Base-by-base conservation (phyloP, 805 yeast species). In the Kazachstania psychrophila region DNA sequence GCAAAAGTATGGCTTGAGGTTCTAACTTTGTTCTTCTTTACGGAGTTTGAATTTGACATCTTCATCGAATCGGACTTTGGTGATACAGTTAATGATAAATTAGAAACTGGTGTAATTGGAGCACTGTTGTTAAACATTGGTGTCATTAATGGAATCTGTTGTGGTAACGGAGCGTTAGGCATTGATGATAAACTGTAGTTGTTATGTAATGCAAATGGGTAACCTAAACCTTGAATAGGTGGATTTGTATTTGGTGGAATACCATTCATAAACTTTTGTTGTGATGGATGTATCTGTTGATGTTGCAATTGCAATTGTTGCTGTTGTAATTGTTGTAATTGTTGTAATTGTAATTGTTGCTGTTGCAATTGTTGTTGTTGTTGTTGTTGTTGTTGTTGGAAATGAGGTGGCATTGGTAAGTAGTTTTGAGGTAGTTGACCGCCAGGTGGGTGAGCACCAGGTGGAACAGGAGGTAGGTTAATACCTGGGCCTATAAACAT, bases 1-100 rank as follows among this genome's bases (percentile, higher is more conserved):
- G 63, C 63, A 38, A 56, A 54, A 5, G 48, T 34, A 25, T 45
- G 38, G 28, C 32, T 25, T 15, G 38, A 17, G 10, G 28, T 24
- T 33, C 33, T 38, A 16, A 17, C 28, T 13, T 36, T 38, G 23
- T 19, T 28, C 20, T 26, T 31, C 16, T 29, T 41, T 10, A 31
- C 17, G 12, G 23, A 23, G 13, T 8, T 17, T 10, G 32, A 11
- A 11, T 22, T 12, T 16, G 26, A n/a, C 11, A 19, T 16, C 13
- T 11, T 25, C 3, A 10, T 19, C 12, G 36, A 2, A n/a, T 12
- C 11, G 4, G 31, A 12, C 4, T 24, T 30, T 25, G 34, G 31
- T 4, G 34, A 19, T 16, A 15, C 18, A 20, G 18, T 14, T 9
- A 33, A 18, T 20, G 25, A 20, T 22, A 26, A 19, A 18, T 13